phyloP scores from a whole-genome alignment of 2,329 filamentous ascomycete genomes.

The Neoarthrinium moseri region DNA sequence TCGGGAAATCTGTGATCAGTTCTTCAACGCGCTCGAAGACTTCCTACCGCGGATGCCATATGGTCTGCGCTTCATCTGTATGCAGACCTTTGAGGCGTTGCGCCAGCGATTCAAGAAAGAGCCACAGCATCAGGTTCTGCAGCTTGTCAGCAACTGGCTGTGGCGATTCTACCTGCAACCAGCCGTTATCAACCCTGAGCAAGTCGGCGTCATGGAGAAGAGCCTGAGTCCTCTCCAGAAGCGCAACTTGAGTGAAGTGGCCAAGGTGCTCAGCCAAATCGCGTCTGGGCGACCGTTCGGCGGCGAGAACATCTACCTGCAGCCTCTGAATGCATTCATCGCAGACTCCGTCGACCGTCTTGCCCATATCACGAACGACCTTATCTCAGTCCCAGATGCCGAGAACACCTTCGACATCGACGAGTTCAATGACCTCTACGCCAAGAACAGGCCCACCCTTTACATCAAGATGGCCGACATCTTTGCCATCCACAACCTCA shows the following conservation, averaged over 20 bases:
- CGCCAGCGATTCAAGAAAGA: constrained; percentile 77
- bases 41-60: constrained; percentile 87
- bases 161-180: constrained; percentile 95
- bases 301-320: constrained; percentile 91
- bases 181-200: constrained; percentile 84
- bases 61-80: constrained; percentile 82
- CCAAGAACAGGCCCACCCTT: constrained; percentile 93
- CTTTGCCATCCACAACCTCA: constrained; percentile 89
- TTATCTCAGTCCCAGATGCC: constrained; percentile 82
- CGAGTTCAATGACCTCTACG: constrained; percentile 97
- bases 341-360: constrained; percentile 80
- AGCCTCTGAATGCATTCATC: constrained; percentile 91
- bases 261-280: constrained; percentile 88
- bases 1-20: constrained; percentile 90
- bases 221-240: constrained; percentile 88
- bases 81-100: constrained; percentile 80
- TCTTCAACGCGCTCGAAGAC: constrained; percentile 79
- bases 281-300: constrained; percentile 88
- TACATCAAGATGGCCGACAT: constrained; percentile 99
- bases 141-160: constrained; percentile 85
- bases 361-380: constrained; percentile 68
- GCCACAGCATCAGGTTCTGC: constrained; percentile 72
- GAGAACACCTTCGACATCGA: constrained; percentile 97
- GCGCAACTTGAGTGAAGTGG: constrained; percentile 84
- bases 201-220: constrained; percentile 88